phyloP scores from a whole-genome alignment of 139 green algal species.

The Choricystis sp. region DNA sequence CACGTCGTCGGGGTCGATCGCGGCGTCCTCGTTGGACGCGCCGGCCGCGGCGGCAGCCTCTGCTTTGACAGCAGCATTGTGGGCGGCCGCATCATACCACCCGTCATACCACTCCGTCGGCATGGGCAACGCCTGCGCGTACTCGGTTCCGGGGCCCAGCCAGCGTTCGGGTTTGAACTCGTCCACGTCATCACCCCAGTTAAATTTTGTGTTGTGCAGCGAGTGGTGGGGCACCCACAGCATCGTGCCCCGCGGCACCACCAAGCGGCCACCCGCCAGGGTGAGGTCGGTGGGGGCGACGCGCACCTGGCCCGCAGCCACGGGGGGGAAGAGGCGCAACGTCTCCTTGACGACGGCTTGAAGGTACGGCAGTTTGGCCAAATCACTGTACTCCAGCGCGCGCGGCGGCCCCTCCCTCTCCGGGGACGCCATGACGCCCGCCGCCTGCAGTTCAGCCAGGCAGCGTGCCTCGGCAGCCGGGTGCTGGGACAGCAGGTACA shows the following conservation, averaged over 20 bases:
- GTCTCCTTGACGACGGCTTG: constrained; percentile 16
- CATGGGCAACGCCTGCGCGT: constrained; percentile 2
- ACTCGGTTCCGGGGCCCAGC: constrained; percentile 18
- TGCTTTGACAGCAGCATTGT: too few relatives aligned
- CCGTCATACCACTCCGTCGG: constrained; percentile 2
- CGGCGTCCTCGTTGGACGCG: background rate
- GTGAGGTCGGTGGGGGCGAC: constrained; percentile 5
- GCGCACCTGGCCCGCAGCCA: background rate
- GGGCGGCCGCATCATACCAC: background rate
- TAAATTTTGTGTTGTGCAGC: constrained; percentile 25
- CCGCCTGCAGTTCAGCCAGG: background rate
- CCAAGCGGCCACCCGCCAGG: constrained; percentile 3
- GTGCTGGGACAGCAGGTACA: constrained; percentile 10
- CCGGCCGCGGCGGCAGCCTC: background rate
- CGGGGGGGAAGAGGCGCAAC: constrained; percentile 29
- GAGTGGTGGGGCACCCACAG: constrained; percentile 21
- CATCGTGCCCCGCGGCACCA: background rate
- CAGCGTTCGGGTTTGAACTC: constrained; percentile 34
- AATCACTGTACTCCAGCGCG: constrained; percentile 12
- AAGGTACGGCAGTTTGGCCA: constrained; percentile 7
- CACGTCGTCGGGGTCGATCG: background rate
- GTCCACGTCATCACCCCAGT: constrained; percentile 17
- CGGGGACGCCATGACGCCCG: constrained; percentile 7
- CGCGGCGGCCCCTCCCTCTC: background rate
- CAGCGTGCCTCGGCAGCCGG: background rate